Evolutionary conservation across 495 filamentous ascomycete genomes (phyloP).

Genomic region (Penicillium flavigenum): DNA sequence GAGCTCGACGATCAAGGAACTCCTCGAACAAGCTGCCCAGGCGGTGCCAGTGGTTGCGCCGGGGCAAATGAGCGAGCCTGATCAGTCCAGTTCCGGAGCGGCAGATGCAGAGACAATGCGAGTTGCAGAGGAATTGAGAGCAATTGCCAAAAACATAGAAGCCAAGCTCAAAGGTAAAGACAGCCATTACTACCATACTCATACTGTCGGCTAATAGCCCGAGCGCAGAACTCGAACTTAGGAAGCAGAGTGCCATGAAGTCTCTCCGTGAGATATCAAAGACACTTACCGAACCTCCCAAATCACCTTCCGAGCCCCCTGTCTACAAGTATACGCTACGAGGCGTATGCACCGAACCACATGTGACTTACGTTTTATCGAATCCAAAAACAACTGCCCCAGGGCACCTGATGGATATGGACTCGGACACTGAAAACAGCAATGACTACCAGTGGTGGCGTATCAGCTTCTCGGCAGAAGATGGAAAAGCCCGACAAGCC

Average conservation of each 20-base stretch:
- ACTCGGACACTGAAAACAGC: conserved; percentile 19
- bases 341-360: conserved; percentile 51
- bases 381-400: conserved; percentile 9
- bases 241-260: conserved; percentile 50
- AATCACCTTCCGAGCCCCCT: conserved; percentile 45
- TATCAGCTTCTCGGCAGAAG: conserved; percentile 50
- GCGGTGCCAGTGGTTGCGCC: conserved; percentile 28
- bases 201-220: conserved; percentile 15
- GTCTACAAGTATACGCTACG: conserved; percentile 51
- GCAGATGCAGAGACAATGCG: conserved; percentile 29
- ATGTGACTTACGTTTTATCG: conserved; percentile 53
- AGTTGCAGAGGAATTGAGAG: conserved; percentile 40
- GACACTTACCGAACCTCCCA: conserved; percentile 53
- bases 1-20: conserved; percentile 31
- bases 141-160: conserved; percentile 45
- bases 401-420: conserved; percentile 28
- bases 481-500: conserved; percentile 42
- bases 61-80: conserved; percentile 23
- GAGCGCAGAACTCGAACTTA: conserved; percentile 49
- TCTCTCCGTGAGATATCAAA: conserved; percentile 49
- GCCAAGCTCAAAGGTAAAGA: conserved; percentile 50
- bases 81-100: conserved; percentile 18
- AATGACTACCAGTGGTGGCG: conserved; percentile 56
- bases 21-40: conserved; percentile 39
- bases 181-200: background rate